A percentile compares a stretch with the other conserved stretches of the same genome.
Evolutionary conservation across 2,329 filamentous ascomycete genomes (phyloP).

Genomic region (Diplocarpon mali): DNA sequence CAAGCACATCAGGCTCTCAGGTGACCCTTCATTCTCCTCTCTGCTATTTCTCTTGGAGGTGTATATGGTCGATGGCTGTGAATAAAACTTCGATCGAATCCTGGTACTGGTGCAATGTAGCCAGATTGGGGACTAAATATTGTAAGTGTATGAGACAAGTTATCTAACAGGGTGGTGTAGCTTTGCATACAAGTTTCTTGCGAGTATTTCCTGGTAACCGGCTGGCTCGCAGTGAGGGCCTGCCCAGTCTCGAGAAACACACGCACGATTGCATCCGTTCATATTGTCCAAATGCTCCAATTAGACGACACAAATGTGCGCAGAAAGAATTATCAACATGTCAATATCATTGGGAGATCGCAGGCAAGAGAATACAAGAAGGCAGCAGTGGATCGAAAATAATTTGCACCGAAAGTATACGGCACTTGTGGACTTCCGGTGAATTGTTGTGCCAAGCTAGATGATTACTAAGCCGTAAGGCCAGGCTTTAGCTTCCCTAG

Average conservation of each 20-base stretch:
- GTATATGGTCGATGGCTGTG: background rate
- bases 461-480: no score
- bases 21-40: no score
- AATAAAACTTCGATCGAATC: background rate
- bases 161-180: background rate
- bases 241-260: slow-evolving; percentile 20
- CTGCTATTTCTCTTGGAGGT: no score
- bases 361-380: no score
- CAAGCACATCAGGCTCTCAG: no score
- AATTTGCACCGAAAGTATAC: no score
- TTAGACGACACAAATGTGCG: background rate
- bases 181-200: background rate
- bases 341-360: no score
- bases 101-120: background rate
- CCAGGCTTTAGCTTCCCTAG: no score
- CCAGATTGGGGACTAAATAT: background rate
- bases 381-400: no score
- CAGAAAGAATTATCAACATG: background rate
- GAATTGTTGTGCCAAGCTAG: no score
- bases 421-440: no score
- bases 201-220: background rate
- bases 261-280: slow-evolving; percentile 28
- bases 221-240: slow-evolving; percentile 10
- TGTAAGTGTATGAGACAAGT: background rate
- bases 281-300: slow-evolving; percentile 16